Percentiles rank a stretch among this genome's conserved stretches.
phyloP scores from a whole-genome alignment of 2,329 filamentous ascomycete genomes.

The Penicillium rolfsii region DNA sequence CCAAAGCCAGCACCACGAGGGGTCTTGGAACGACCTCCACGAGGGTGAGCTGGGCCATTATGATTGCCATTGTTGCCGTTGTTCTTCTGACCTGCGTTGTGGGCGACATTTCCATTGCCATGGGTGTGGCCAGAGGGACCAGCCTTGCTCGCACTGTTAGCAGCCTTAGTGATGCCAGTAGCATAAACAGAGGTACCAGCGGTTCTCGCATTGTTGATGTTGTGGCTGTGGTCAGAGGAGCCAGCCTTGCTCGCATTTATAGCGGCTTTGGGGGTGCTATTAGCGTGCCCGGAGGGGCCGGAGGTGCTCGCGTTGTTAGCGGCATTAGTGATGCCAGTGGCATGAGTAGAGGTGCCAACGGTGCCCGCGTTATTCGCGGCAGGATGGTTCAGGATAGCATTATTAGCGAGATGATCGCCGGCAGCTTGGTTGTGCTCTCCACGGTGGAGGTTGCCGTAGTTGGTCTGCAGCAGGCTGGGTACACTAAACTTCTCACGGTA shows the following conservation, averaged over 20 bases:
- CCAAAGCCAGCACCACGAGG: constrained; percentile 8
- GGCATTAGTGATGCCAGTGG: background rate
- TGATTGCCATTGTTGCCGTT: background rate
- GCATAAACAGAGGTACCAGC: background rate
- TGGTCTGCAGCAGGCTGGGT: constrained; percentile 32
- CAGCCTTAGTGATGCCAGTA: background rate
- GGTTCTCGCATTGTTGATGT: background rate
- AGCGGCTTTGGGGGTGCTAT: background rate
- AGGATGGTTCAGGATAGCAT: constrained; percentile 17
- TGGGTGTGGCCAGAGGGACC: background rate
- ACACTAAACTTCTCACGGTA: constrained; percentile 54
- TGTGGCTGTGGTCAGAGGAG: no score
- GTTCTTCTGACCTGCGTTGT: background rate
- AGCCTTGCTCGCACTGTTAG: background rate
- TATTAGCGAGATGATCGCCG: constrained; percentile 27
- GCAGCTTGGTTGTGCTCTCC: constrained; percentile 16
- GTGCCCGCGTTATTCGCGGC: background rate
- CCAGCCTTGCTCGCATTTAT: background rate
- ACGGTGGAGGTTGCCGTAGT: constrained; percentile 23
- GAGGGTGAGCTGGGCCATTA: background rate
- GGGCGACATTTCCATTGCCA: background rate
- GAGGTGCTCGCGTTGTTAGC: background rate
- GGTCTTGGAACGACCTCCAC: background rate
- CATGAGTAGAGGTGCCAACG: background rate
- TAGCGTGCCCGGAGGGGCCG: background rate